These are phyloP conservation scores for Xylaria telfairii DNA, from an alignment of 495 filamentous ascomycete species.

Conservation along the genomic window DNA sequence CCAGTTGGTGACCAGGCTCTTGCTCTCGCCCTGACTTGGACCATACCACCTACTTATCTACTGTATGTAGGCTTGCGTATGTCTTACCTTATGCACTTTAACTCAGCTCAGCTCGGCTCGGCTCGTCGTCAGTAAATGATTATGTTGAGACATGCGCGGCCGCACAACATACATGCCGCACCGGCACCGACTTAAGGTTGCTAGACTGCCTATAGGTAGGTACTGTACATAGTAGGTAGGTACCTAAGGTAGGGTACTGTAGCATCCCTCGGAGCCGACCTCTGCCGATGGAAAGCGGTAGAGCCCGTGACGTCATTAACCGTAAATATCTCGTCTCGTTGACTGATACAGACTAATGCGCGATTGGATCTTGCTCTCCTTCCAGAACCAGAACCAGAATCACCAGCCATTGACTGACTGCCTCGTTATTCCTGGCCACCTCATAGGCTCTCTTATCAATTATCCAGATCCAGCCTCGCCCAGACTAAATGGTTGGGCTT, in stretches of 20 bases:
- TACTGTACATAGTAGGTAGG: no score
- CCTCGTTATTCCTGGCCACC: not conserved
- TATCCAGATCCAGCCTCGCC: constrained; percentile 18
- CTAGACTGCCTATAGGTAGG: no score
- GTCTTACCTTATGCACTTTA: not conserved
- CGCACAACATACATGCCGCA: not conserved
- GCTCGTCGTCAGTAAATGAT: not conserved
- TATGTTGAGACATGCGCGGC: not conserved
- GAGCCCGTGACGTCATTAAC: constrained; percentile 6
- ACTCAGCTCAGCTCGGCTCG: not conserved
- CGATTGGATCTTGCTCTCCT: no score
- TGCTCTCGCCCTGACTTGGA: not conserved
- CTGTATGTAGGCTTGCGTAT: not conserved
- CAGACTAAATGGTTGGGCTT: constrained; percentile 22
- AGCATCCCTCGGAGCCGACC: not conserved
- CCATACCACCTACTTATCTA: not conserved
- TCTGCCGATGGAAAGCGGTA: constrained; percentile 10
- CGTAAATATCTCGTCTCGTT: not conserved
- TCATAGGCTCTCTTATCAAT: constrained; percentile 11
- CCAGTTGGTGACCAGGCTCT: constrained; percentile 6
- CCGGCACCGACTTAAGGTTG: not conserved
- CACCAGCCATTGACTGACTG: constrained; percentile 10
- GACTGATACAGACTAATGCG: no score
- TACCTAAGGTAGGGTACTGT: no score
- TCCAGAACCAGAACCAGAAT: not conserved